Evolutionary conservation across 75 land plant species (phyloP), one percentile per base, ranked within the genome.

Genomic region (Sequoiadendron giganteum): DNA sequence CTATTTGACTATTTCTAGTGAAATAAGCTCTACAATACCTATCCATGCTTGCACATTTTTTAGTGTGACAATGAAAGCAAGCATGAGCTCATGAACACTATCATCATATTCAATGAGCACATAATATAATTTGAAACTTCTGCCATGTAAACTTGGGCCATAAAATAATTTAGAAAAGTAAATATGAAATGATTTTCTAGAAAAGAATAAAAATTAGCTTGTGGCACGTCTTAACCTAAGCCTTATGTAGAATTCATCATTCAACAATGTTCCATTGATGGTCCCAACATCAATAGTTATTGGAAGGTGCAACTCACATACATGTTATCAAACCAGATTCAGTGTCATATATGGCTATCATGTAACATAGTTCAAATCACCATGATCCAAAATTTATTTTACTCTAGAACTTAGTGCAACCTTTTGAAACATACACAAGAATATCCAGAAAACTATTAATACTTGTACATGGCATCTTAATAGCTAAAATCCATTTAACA

Each of bases 181-280:
- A 79, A 77, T 28, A 21, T 38, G 34, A 10, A 75, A 75, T 61
- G 15, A 11, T 19, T 14, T 49, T 15, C 19, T 1, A 19, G 87
- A 30, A 1, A 68, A 54, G 15, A 30, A 39, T 2, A 58, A 78
- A 65, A 96, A 97, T 95, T 95, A 68, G 47, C 98, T 95, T 61
- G 92, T 95, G 9, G 95, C 93, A 38, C 98, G 90, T 80, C 90
- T 92, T 86, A 93, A 93, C 86, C 87, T 90, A 25, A 96, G 90
- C 10, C 98, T 97, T 88, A 96, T 95, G 87, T 96, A 95, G 88
- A 95, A 95, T 85, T 94, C 97, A 90, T 95, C 91, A 38, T 89
- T 89, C 38, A 36, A 36, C 38, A 36, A 36, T 36, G 38, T 36
- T 36, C 38, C 38, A 36, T 36, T 36, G 38, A 90, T 92, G 78